phyloP scores from a whole-genome alignment of 495 filamentous ascomycete genomes.

The Chaetomium tenue region DNA sequence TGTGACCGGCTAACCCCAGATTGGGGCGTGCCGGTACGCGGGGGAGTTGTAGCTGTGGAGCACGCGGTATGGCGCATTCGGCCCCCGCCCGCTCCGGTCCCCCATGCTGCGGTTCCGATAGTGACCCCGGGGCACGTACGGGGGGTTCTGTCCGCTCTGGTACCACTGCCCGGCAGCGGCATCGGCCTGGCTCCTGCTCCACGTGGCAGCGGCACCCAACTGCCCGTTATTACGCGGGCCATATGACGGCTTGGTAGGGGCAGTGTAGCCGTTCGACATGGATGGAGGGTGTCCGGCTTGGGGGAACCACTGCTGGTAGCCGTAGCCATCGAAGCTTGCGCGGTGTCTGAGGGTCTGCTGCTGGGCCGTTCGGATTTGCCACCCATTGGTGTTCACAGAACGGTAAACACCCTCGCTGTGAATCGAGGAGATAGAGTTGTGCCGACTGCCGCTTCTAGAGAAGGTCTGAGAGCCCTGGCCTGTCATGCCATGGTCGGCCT shows the following conservation, averaged over 20 bases:
- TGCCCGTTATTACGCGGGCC: slow-evolving; percentile 34
- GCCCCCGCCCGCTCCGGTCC: slow-evolving; percentile 20
- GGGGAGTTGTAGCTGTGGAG: slow-evolving; percentile 52
- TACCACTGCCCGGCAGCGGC: slow-evolving; percentile 32
- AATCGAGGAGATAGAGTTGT: slow-evolving; percentile 31
- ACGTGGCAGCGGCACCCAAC: slow-evolving; percentile 26
- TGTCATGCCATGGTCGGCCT: slow-evolving; percentile 27
- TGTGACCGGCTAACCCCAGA: slow-evolving; percentile 41
- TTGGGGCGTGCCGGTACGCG: slow-evolving; percentile 46
- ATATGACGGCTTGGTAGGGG: slow-evolving; percentile 23
- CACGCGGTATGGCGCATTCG: slow-evolving; percentile 41
- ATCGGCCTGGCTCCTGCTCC: slow-evolving; percentile 34
- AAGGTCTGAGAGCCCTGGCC: slow-evolving; percentile 33
- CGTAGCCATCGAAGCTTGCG: slow-evolving; percentile 45
- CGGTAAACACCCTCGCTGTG: slow-evolving; percentile 26
- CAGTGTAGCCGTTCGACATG: slow-evolving; percentile 42
- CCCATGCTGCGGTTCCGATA: slow-evolving; percentile 42
- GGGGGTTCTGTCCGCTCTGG: slow-evolving; percentile 34
- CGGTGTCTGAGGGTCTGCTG: slow-evolving; percentile 40
- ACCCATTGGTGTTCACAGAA: slow-evolving; percentile 30
- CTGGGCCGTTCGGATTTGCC: slow-evolving; percentile 24
- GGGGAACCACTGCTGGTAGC: slow-evolving; percentile 22
- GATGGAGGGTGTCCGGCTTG: slow-evolving; percentile 36
- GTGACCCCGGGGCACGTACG: slow-evolving; percentile 39
- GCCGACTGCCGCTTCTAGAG: slow-evolving; percentile 34